Percentiles rank a stretch among this genome's conserved stretches.
Conservation (phyloP, 2,329 filamentous ascomycete species). For the Setomelanomma holmii region DNA sequence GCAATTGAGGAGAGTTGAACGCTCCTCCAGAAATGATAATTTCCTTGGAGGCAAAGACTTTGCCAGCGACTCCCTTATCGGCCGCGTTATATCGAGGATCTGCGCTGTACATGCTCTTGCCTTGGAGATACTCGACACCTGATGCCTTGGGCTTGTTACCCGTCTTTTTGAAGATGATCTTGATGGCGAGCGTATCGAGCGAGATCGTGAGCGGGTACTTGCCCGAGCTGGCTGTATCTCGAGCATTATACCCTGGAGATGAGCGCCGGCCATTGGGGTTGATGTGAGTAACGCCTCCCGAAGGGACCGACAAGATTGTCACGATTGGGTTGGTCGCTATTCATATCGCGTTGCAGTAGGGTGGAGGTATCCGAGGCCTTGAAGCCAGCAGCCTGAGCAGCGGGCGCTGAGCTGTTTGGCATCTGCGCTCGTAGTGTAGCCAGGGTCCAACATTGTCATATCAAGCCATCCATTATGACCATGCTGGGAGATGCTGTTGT, state of each 20-base stretch:
- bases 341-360: conserved; percentile 29
- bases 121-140: conserved; percentile 54
- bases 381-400: conserved; percentile 24
- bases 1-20: conserved; percentile 68
- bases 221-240: conserved; percentile 54
- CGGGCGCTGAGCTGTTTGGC: conserved; percentile 19
- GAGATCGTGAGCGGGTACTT: conserved; percentile 37
- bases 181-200: conserved; percentile 52
- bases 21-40: conserved; percentile 53
- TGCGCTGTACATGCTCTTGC: conserved; percentile 53
- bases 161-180: conserved; percentile 48
- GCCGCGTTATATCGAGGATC: conserved; percentile 47
- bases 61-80: conserved; percentile 37
- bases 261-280: conserved; percentile 29
- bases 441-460: conserved; percentile 34
- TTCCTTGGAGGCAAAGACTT: conserved; percentile 47
- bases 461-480: conserved; percentile 33
- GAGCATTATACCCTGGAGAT: conserved; percentile 52
- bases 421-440: conserved; percentile 25
- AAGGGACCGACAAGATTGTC: conserved; percentile 29
- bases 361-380: conserved; percentile 11
- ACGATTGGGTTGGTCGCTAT: conserved; percentile 22
- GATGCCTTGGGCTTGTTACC: conserved; percentile 45
- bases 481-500: conserved; percentile 31
- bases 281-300: conserved; percentile 35